These are phyloP conservation scores for Saturnispora hagleri DNA, from an alignment of 805 yeast species.

Conservation along the genomic window DNA sequence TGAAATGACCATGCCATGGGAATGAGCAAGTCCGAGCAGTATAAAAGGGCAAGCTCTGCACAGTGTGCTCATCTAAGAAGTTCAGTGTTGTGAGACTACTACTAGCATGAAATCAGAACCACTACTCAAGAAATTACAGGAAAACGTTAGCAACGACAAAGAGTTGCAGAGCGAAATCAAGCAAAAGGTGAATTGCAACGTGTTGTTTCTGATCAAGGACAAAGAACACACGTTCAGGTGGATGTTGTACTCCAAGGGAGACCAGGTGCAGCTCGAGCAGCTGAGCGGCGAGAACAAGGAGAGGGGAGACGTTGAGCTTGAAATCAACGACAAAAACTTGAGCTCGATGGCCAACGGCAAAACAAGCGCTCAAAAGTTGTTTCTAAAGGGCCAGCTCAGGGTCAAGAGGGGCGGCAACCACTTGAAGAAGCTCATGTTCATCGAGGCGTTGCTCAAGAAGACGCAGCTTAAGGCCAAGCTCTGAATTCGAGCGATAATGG, in stretches of 20 bases:
- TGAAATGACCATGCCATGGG: not conserved
- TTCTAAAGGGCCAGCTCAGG: conserved; percentile 77
- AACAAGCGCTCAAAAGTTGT: conserved; percentile 76
- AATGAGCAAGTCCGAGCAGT: not conserved
- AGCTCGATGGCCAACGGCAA: conserved; percentile 66
- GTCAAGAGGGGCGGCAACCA: conserved; percentile 61
- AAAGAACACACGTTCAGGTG: not conserved
- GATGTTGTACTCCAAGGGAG: not conserved
- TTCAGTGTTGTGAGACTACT: too few relatives aligned
- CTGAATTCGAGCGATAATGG: not conserved
- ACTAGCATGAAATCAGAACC: not conserved
- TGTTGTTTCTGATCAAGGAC: not conserved
- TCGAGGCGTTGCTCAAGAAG: conserved; percentile 49
- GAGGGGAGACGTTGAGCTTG: conserved; percentile 3
- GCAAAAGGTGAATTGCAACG: not conserved
- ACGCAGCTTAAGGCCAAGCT: conserved; percentile 37
- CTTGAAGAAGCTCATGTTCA: conserved; percentile 74
- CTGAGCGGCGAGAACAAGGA: not conserved
- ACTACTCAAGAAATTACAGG: not conserved
- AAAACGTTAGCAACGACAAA: not conserved
- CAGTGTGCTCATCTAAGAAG: not conserved
- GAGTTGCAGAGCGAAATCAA: not conserved
- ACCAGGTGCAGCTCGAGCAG: not conserved
- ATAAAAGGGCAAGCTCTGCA: not conserved
- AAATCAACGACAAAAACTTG: conserved; percentile 51